Percentiles rank a stretch among this genome's conserved stretches.
Conservation (phyloP, 306 rosid species). For the Castanea sativa region DNA sequence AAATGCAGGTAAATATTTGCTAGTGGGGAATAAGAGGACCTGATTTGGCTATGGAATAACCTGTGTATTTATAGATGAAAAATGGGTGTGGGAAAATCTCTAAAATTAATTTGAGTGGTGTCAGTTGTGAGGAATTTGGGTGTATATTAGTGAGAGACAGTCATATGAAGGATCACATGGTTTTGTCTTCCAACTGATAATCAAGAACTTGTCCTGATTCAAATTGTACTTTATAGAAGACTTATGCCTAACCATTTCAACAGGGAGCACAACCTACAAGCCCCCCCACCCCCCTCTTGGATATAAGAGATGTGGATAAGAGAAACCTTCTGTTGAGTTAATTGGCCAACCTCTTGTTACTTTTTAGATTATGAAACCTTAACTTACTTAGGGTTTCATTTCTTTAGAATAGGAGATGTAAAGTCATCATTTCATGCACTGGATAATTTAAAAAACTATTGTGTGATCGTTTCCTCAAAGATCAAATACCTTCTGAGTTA, state of each 20-base stretch:
- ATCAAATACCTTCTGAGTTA: too few species aligned
- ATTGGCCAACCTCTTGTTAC: too few species aligned
- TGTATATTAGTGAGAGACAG: neutral
- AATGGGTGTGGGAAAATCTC: neutral
- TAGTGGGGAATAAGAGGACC: neutral
- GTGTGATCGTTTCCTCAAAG: too few species aligned
- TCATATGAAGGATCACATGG: neutral
- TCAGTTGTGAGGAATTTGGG: neutral
- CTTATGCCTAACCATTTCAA: neutral
- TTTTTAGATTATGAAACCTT: too few species aligned
- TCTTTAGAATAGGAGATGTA: too few species aligned
- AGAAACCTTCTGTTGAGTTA: too few species aligned
- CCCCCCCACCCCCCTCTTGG: too few species aligned
- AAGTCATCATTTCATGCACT: too few species aligned
- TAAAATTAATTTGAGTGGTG: neutral
- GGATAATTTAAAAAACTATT: too few species aligned
- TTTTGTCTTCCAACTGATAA: neutral
- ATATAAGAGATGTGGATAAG: too few species aligned
- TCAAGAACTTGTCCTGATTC: neutral
- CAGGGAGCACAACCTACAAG: neutral
- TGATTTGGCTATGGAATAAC: constrained; percentile 15
- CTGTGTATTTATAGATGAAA: constrained; percentile 2
- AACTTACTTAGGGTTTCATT: too few species aligned
- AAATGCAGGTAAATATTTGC: neutral
- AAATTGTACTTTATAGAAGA: neutral